A percentile compares a stretch with the other conserved stretches of the same genome.
Evolutionary conservation across 306 rosid species (phyloP).

Genomic region (Ziziphus jujuba): DNA sequence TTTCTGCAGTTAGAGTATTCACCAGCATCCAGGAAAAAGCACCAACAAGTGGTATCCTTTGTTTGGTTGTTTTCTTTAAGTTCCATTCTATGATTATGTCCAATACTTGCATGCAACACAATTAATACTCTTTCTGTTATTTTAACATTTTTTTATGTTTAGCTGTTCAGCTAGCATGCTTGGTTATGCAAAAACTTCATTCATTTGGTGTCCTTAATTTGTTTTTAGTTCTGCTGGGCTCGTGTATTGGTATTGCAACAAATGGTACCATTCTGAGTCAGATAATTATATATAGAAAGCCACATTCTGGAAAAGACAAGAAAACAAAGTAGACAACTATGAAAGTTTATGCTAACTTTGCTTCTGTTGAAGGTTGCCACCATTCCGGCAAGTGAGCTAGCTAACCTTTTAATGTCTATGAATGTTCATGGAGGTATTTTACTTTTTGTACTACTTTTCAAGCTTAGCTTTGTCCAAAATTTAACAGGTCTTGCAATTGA

Average conservation of each 20-base stretch:
- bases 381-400: slow-evolving; percentile 17
- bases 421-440: background rate
- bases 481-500: background rate
- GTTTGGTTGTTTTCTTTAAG: slow-evolving; percentile 5
- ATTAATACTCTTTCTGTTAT: background rate
- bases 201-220: slow-evolving; percentile 43
- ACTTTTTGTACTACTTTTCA: background rate
- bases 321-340: slow-evolving; percentile 48
- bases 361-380: slow-evolving; percentile 20
- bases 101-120: background rate
- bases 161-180: background rate
- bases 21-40: slow-evolving; percentile 91
- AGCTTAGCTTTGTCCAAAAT: slow-evolving; percentile 2
- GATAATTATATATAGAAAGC: slow-evolving; percentile 69
- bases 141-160: background rate
- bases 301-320: slow-evolving; percentile 63
- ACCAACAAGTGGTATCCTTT: slow-evolving; percentile 81
- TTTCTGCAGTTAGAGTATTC: slow-evolving; percentile 84
- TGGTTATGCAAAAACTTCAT: background rate
- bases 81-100: slow-evolving; percentile 2
- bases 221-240: slow-evolving; percentile 75
- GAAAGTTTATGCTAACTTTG: slow-evolving; percentile 7
- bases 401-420: background rate
- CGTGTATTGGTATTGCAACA: slow-evolving; percentile 68
- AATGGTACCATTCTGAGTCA: slow-evolving; percentile 75